Conservation (phyloP, 1,284 basidiomycete species). For the Rhodofomes roseus region DNA sequence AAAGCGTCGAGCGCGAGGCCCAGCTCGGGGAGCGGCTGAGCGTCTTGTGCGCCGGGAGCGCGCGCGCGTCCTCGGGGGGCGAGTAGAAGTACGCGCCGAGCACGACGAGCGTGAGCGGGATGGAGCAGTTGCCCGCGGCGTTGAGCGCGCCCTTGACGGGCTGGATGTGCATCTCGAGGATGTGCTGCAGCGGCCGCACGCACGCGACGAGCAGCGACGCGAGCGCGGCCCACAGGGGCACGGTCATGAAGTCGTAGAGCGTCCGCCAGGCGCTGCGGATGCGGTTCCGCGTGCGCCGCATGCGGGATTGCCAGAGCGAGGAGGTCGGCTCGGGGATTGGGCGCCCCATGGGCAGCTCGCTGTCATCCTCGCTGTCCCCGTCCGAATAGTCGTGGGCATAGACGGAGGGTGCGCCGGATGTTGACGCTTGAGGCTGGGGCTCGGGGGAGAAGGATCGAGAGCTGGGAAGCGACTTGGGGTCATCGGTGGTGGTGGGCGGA, state of each 20-base stretch:
- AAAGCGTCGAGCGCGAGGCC: slow-evolving; percentile 32
- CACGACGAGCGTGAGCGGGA: slow-evolving; percentile 88
- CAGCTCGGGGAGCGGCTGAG: slow-evolving; percentile 16
- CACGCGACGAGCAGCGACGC: slow-evolving; percentile 81
- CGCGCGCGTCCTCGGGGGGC: slow-evolving; percentile 14
- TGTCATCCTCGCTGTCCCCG: slow-evolving; percentile 25
- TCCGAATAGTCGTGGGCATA: slow-evolving; percentile 25
- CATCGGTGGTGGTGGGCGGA: slow-evolving; percentile 9
- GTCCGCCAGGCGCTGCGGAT: slow-evolving; percentile 32
- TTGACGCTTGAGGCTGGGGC: slow-evolving; percentile 4
- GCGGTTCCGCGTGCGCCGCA: slow-evolving; percentile 31
- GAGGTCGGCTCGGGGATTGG: slow-evolving; percentile 27
- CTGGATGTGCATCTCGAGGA: slow-evolving; percentile 56
- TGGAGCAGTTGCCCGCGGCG: slow-evolving; percentile 76
- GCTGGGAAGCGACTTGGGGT: slow-evolving; percentile 53
- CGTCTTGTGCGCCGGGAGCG: slow-evolving; percentile 15
- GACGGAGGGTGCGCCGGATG: slow-evolving; percentile 22
- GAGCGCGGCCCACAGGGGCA: slow-evolving; percentile 80
- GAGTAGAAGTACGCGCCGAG: slow-evolving; percentile 89
- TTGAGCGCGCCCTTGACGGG: slow-evolving; percentile 74
- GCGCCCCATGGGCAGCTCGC: slow-evolving; percentile 26
- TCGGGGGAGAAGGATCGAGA: slow-evolving; percentile 35
- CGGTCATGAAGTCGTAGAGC: slow-evolving; percentile 82
- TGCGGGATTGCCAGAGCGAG: slow-evolving; percentile 28
- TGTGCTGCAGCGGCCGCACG: slow-evolving; percentile 70